Conservation (phyloP, 768 basidiomycete species). For the Infundibulicybe gibba region DNA sequence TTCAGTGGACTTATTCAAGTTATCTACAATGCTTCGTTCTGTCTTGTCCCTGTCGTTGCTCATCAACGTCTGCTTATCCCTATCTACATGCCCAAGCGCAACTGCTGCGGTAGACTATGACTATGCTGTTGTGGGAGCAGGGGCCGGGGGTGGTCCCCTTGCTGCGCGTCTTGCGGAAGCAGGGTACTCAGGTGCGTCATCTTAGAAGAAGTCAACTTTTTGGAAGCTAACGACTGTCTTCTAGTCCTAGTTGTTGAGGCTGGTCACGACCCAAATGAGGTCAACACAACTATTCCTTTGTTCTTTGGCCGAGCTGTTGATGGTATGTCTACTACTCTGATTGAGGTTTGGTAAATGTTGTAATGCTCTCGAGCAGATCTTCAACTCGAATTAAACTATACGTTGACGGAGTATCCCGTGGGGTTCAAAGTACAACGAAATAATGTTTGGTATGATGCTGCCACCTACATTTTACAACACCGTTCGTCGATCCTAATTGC, state of each 20-base stretch:
- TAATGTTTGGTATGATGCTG: conserved; percentile 14
- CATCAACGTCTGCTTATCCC: too few relatives aligned
- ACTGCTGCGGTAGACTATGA: conserved; percentile 13
- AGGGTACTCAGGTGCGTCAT: conserved; percentile 18
- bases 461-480: not conserved
- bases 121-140: conserved; percentile 22
- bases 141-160: conserved; percentile 23
- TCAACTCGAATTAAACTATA: conserved; percentile 23
- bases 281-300: conserved; percentile 24
- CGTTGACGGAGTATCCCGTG: conserved; percentile 20
- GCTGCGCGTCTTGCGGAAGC: conserved; percentile 18
- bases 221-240: not conserved
- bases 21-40: too few relatives aligned
- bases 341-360: not conserved
- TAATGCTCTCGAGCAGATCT: conserved; percentile 12
- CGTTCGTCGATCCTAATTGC: not conserved
- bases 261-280: conserved; percentile 18
- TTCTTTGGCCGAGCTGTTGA: conserved; percentile 19
- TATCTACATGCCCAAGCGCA: too few relatives aligned
- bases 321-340: conserved; percentile 9
- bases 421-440: conserved; percentile 18
- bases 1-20: too few relatives aligned
- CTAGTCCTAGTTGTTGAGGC: conserved; percentile 25
- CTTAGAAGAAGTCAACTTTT: not conserved
- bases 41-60: too few relatives aligned